These are phyloP conservation scores for Suhomyces bokatorum DNA, from an alignment of 1,139 yeast species.

Conservation along the genomic window DNA sequence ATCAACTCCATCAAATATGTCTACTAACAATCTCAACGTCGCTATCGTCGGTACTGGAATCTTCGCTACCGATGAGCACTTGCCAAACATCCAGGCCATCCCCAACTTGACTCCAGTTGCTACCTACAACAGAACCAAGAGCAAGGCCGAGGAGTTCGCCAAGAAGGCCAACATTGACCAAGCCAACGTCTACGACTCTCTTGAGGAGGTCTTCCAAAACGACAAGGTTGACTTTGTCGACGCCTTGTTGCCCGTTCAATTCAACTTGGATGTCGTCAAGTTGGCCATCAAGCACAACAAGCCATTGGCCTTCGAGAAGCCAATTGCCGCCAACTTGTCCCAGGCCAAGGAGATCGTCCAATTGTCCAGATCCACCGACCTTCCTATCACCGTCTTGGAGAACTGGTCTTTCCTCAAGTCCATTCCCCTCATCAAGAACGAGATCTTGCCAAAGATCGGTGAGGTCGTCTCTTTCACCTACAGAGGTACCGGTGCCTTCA, in stretches of 20 bases:
- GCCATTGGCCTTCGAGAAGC: conserved; percentile 83
- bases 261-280: conserved; percentile 64
- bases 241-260: conserved; percentile 83
- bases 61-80: conserved; percentile 80
- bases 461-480: conserved; percentile 74
- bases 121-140: conserved; percentile 77
- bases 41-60: conserved; percentile 92
- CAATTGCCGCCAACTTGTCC: conserved; percentile 79
- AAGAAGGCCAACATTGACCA: conserved; percentile 52
- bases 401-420: conserved; percentile 77
- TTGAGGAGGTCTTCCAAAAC: conserved; percentile 67
- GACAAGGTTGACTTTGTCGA: conserved; percentile 71
- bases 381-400: conserved; percentile 79
- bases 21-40: conserved; percentile 43
- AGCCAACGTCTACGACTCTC: conserved; percentile 57
- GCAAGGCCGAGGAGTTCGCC: conserved; percentile 84
- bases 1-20: conserved; percentile 9
- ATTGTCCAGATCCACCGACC: conserved; percentile 53
- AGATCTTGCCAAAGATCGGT: conserved; percentile 69
- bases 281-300: conserved; percentile 69
- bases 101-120: conserved; percentile 43
- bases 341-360: conserved; percentile 81
- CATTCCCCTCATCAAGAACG: conserved; percentile 49
- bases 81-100: conserved; percentile 64
- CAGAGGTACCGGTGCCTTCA: conserved; percentile 80